These are phyloP conservation scores for Tulasnella calospora DNA, from an alignment of 768 basidiomycete genomes.

Conservation along the genomic window DNA sequence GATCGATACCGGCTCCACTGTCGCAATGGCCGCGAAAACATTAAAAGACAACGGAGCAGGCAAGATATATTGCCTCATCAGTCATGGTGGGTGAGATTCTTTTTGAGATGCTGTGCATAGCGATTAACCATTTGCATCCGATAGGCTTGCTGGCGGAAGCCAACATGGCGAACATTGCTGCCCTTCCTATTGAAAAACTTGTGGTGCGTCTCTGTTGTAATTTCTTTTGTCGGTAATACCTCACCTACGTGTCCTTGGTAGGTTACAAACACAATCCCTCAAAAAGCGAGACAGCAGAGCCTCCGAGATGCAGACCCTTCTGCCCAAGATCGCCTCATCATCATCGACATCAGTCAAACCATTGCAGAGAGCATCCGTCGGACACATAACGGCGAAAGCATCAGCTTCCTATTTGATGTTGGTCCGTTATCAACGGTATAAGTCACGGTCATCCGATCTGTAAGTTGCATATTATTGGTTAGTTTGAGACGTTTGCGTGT, in stretches of 20 bases:
- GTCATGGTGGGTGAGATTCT: constrained; percentile 79
- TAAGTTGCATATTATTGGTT: neutral
- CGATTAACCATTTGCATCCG: neutral
- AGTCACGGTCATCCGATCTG: neutral
- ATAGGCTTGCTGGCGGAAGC: constrained; percentile 75
- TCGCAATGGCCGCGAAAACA: constrained; percentile 77
- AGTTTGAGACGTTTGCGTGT: neutral
- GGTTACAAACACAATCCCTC: constrained; percentile 95
- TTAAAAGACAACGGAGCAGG: constrained; percentile 85
- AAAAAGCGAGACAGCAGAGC: constrained; percentile 39
- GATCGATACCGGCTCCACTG: constrained; percentile 93
- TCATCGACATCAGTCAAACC: constrained; percentile 85
- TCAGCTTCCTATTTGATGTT: constrained; percentile 80
- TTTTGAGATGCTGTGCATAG: constrained; percentile 16
- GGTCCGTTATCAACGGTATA: constrained; percentile 5
- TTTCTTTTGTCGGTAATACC: neutral
- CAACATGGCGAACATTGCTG: constrained; percentile 60
- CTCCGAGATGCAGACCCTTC: neutral
- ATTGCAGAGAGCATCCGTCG: constrained; percentile 94
- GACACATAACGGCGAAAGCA: constrained; percentile 91
- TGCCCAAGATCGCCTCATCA: constrained; percentile 68
- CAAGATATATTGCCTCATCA: constrained; percentile 79
- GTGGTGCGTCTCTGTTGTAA: constrained; percentile 56
- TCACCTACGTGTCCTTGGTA: constrained; percentile 33
- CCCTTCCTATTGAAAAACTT: constrained; percentile 74